Conservation (phyloP, 2,329 filamentous ascomycete species). For the Teratosphaeria epicoccoides region DNA sequence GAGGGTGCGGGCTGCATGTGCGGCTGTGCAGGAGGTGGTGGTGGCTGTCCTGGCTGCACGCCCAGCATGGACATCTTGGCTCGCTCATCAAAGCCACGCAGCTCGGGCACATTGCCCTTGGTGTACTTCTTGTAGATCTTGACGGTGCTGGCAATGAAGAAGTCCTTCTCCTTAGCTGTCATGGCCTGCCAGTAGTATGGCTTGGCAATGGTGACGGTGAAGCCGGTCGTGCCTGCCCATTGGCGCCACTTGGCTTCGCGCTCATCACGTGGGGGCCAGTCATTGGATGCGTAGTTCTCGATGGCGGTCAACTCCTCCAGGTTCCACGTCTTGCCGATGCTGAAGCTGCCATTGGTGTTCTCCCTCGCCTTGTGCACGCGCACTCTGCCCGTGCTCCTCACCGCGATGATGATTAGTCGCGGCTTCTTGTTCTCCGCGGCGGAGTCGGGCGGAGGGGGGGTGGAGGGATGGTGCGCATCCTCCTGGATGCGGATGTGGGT, state of each 20-base stretch:
- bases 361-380: conserved; percentile 96
- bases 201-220: conserved; percentile 80
- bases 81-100: conserved; percentile 70
- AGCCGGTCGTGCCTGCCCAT: conserved; percentile 77
- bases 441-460: conserved; percentile 72
- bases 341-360: conserved; percentile 87
- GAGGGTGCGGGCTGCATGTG: neutral
- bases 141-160: conserved; percentile 90
- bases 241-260: conserved; percentile 52
- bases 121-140: conserved; percentile 98
- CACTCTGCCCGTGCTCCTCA: conserved; percentile 82
- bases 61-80: conserved; percentile 69
- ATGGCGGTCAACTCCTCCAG: conserved; percentile 79
- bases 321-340: conserved; percentile 97
- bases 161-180: conserved; percentile 92
- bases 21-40: conserved; percentile 3
- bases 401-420: conserved; percentile 83
- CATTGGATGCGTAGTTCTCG: conserved; percentile 54
- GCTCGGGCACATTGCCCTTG: conserved; percentile 65
- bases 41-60: conserved; percentile 8
- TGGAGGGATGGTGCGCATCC: conserved; percentile 70
- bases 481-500: conserved; percentile 90
- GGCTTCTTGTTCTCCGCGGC: conserved; percentile 68
- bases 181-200: conserved; percentile 96
- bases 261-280: conserved; percentile 39